Base-by-base conservation (phyloP, 1,284 basidiomycete species). In the Dichomitus squalens region DNA sequence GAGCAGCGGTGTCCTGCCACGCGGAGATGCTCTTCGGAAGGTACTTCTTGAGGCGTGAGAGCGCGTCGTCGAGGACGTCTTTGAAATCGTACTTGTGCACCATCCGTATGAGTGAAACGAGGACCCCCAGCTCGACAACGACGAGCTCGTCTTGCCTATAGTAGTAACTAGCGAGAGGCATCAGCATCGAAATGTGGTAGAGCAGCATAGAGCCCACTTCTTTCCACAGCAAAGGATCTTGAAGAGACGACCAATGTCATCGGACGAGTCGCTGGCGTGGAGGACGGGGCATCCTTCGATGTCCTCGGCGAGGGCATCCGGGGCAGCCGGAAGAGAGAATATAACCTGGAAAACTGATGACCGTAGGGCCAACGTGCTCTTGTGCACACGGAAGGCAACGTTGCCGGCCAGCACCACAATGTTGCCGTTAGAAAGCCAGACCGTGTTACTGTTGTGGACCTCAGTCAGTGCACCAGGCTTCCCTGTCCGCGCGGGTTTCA, bases 11-110 rank as follows among this genome's bases (percentile, higher is more conserved):
- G 54, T 56, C 39, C 5, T 29, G 18, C 52, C 54, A 56, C 2
- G 20, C 4, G 31, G 14, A 5, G 14, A 38, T 31, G 16, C 36
- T 23, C 25, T 21, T 49, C 16, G 53, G 36, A 35, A 59, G 59
- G 47, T 48, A 53, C 8, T 50, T 46, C 40, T 49, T 48, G 2
- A 64, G 53, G 2, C 59, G 57, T 12, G 50, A 18, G 11, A 61
- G 43, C 11, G 53, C 62, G 2, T 59, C 50, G 5, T 55, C 47
- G 25, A 53, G 36, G 23, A 57, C 21, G 12, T 43, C 47, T 16
- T 25, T 36, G 12, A 61, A 25, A 16, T 33, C 40, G 35, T 64
- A 64, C 35, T 59, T 64, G 50, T 61, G 52, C 12, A 51, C 50
- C 49, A 64, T 31, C 8, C 50, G 47, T 3, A 59, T 47, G 29